These are phyloP conservation scores for Crassisporium funariophilum DNA, from an alignment of 768 basidiomycete genomes.

Conservation along the genomic window DNA sequence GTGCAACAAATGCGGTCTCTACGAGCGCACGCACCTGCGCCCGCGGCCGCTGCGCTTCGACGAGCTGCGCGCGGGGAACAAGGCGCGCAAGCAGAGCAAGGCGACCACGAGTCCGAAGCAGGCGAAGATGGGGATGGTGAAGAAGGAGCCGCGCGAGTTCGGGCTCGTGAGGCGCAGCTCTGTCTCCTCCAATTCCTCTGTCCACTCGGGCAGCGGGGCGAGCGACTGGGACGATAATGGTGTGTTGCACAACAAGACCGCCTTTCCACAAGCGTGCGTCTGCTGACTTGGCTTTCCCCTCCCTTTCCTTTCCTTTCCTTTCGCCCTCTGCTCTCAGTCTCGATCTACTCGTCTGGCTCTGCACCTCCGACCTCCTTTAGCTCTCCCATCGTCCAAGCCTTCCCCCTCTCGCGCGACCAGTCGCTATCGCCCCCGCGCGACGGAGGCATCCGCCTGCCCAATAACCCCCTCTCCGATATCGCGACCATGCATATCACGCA, in stretches of 20 bases:
- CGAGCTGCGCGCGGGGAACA: constrained; percentile 85
- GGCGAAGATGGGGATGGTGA: constrained; percentile 43
- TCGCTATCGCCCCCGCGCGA: constrained; percentile 53
- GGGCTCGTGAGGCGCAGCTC: constrained; percentile 57
- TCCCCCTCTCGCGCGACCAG: constrained; percentile 57
- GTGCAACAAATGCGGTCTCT: constrained; percentile 92
- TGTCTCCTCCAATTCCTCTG: constrained; percentile 61
- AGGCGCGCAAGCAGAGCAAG: constrained; percentile 64
- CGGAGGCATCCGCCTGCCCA: constrained; percentile 72
- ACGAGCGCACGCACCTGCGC: constrained; percentile 86
- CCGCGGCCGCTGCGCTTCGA: constrained; percentile 85
- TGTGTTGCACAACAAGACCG: constrained; percentile 39
- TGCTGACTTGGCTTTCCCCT: constrained; percentile 19
- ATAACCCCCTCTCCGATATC: constrained; percentile 71
- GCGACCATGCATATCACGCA: constrained; percentile 43
- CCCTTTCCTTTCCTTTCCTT: not conserved
- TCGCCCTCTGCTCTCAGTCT: constrained; percentile 36
- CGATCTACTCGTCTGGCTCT: constrained; percentile 60
- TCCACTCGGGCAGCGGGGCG: constrained; percentile 55
- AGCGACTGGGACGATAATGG: constrained; percentile 87
- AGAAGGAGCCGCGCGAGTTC: constrained; percentile 64
- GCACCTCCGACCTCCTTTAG: constrained; percentile 66
- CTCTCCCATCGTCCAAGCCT: constrained; percentile 61
- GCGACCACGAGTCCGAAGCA: constrained; percentile 40
- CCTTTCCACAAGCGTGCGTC: constrained; percentile 12